A percentile compares a stretch with the other conserved stretches of the same genome.
phyloP scores from a whole-genome alignment of 163 green algal genomes.

The Scenedesmus sp. region DNA sequence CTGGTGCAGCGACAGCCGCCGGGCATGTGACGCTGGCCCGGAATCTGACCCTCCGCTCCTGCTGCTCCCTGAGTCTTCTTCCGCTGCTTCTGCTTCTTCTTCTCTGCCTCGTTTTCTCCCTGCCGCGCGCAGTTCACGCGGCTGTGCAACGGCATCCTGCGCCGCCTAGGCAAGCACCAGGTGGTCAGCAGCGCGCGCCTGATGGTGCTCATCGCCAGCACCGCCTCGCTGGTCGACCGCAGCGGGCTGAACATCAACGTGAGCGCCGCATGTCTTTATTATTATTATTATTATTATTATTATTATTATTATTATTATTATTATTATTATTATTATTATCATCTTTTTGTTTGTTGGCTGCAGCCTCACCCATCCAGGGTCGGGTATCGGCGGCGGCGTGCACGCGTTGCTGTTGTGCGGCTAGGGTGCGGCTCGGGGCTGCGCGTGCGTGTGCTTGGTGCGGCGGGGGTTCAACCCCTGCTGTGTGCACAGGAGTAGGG shows the following conservation, averaged over 20 bases:
- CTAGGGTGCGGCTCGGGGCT: too few species aligned
- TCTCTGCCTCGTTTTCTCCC: background rate
- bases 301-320: too few species aligned
- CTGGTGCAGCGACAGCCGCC: background rate
- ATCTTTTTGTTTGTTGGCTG: too few species aligned
- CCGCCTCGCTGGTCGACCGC: slow-evolving; percentile 5
- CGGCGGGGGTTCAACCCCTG: too few species aligned
- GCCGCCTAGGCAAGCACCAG: slow-evolving; percentile 62
- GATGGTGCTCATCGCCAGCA: slow-evolving; percentile 40
- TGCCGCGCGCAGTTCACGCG: slow-evolving; percentile 74
- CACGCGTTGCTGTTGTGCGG: too few species aligned
- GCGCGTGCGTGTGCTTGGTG: too few species aligned
- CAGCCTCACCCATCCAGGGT: too few species aligned
- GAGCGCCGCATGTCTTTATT: background rate
- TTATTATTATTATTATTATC: too few species aligned
- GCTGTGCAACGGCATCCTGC: slow-evolving; percentile 84
- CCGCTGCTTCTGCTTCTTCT: background rate
- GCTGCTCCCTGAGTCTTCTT: background rate
- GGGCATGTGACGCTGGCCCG: background rate
- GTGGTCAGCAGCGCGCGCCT: slow-evolving; percentile 9
- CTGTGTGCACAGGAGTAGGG: too few species aligned
- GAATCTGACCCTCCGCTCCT: background rate
- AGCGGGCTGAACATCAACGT: slow-evolving; percentile 32
- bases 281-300: too few species aligned
- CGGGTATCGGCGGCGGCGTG: too few species aligned